Evolutionary conservation across 495 filamentous ascomycete species (phyloP).

Genomic region (Aspergillus panamensis): DNA sequence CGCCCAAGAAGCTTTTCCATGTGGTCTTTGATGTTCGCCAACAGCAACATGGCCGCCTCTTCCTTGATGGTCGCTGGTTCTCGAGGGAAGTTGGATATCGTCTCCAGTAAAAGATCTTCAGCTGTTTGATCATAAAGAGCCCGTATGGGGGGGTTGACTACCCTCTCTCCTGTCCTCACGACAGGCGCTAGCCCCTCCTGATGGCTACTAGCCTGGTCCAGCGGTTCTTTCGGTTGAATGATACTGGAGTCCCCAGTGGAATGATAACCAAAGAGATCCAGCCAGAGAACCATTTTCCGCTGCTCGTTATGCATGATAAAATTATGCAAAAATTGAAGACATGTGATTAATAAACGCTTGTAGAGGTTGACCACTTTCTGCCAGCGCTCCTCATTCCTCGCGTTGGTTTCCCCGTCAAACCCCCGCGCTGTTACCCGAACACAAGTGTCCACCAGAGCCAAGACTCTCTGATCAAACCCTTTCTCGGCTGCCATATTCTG

Average conservation of each 20-base stretch:
- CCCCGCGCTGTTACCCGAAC: slow-evolving; percentile 85
- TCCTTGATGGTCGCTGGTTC: slow-evolving; percentile 49
- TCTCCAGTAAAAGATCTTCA: slow-evolving; percentile 45
- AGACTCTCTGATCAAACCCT: slow-evolving; percentile 76
- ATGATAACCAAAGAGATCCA: slow-evolving; percentile 72
- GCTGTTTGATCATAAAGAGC: slow-evolving; percentile 48
- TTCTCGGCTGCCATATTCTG: slow-evolving; percentile 83
- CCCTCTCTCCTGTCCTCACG: slow-evolving; percentile 44
- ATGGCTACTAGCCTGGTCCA: slow-evolving; percentile 35
- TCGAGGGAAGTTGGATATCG: slow-evolving; percentile 46
- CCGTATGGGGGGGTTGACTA: slow-evolving; percentile 44
- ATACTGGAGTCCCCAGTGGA: slow-evolving; percentile 52
- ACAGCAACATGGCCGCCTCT: slow-evolving; percentile 48
- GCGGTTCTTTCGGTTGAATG: slow-evolving; percentile 44
- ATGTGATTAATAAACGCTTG: slow-evolving; percentile 86
- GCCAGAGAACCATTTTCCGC: slow-evolving; percentile 87
- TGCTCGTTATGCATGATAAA: slow-evolving; percentile 88
- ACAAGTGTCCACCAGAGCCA: slow-evolving; percentile 76
- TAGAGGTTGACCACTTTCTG: slow-evolving; percentile 70
- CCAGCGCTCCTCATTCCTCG: slow-evolving; percentile 63
- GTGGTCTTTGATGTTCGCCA: slow-evolving; percentile 50
- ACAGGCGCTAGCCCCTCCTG: slow-evolving; percentile 44
- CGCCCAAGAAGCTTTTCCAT: slow-evolving; percentile 49
- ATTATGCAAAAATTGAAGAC: slow-evolving; percentile 88
- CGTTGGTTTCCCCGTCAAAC: slow-evolving; percentile 75